phyloP scores from a whole-genome alignment of 176 grass and related monocot species.

The Thinopyrum elongatum region DNA sequence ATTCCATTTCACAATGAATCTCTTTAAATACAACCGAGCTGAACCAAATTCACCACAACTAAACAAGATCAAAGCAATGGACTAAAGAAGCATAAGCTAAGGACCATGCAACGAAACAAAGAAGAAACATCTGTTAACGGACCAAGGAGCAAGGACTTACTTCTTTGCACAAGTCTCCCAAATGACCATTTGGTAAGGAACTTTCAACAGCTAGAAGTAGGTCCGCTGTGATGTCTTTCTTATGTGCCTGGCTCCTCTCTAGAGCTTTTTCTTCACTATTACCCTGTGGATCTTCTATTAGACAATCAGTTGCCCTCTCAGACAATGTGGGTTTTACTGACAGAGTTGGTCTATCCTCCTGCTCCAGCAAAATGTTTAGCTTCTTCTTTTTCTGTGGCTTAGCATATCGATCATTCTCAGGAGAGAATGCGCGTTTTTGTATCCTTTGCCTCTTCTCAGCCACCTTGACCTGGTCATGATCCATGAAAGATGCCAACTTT shows the following conservation, averaged over 20 bases:
- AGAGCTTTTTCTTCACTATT: slow-evolving; percentile 1
- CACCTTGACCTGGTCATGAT: slow-evolving; percentile 8
- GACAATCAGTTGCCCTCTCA: background rate
- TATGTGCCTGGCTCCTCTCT: slow-evolving; percentile 18
- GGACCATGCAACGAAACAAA: background rate
- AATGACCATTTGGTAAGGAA: slow-evolving; percentile 40
- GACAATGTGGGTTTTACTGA: background rate
- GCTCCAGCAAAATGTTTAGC: slow-evolving; percentile 44
- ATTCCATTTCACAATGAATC: background rate
- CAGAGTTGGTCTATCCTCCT: slow-evolving; percentile 27
- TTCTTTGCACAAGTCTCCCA: slow-evolving; percentile 35
- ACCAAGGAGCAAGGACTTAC: slow-evolving; percentile 31
- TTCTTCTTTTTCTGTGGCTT: slow-evolving; percentile 49
- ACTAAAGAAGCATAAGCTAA: slow-evolving; percentile 2
- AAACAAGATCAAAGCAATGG: slow-evolving; percentile 6
- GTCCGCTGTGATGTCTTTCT: slow-evolving; percentile 10
- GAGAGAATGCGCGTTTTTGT: slow-evolving; percentile 39
- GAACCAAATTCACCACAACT: background rate
- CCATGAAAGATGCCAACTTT: slow-evolving; percentile 33
- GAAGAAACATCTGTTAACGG: slow-evolving; percentile 17
- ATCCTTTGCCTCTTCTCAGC: slow-evolving; percentile 34
- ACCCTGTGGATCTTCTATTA: slow-evolving; percentile 8
- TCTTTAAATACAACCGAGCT: background rate
- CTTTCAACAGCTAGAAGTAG: slow-evolving; percentile 34
- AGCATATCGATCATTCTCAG: slow-evolving; percentile 13